phyloP scores from a whole-genome alignment of 257 asterid species.

The Primulina huaijiensis region DNA sequence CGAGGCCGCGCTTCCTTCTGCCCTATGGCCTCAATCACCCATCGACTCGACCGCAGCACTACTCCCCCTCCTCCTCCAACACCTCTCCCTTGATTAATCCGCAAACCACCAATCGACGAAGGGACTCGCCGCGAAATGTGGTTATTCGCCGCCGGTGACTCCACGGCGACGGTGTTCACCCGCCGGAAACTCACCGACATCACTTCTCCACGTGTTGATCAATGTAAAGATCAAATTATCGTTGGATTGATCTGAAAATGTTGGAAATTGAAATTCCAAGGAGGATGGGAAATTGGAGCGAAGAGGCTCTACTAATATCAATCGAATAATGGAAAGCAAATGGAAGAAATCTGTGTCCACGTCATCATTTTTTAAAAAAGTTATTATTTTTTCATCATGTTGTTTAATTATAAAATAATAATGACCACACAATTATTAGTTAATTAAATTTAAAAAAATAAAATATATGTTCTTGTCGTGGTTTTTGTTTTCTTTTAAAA shows the following conservation, averaged over 20 bases:
- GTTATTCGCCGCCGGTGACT: slow-evolving; percentile 19
- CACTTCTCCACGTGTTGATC: background rate
- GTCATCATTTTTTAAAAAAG: background rate
- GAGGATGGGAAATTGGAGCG: background rate
- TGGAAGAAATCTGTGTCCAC: background rate
- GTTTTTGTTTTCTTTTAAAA: too few species aligned
- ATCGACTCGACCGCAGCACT: slow-evolving; percentile 33
- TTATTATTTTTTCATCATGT: too few species aligned
- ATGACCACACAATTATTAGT: too few species aligned
- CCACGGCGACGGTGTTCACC: slow-evolving; percentile 25
- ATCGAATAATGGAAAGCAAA: too few species aligned
- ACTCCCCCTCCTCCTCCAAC: slow-evolving; percentile 13
- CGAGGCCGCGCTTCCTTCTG: slow-evolving; percentile 23
- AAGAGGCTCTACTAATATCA: background rate
- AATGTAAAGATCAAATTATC: background rate
- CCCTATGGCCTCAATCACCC: slow-evolving; percentile 34
- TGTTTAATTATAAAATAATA: too few species aligned
- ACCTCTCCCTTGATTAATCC: slow-evolving; percentile 23
- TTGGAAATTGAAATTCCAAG: background rate
- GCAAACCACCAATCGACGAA: slow-evolving; percentile 27
- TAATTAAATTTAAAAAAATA: too few species aligned
- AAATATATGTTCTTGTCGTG: too few species aligned
- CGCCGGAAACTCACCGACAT: slow-evolving; percentile 40
- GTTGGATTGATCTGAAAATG: slow-evolving; percentile 8
- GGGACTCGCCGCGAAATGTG: slow-evolving; percentile 29